Base-by-base conservation (phyloP, 2,329 filamentous ascomycete genomes). In the Myriangium duriaei region DNA sequence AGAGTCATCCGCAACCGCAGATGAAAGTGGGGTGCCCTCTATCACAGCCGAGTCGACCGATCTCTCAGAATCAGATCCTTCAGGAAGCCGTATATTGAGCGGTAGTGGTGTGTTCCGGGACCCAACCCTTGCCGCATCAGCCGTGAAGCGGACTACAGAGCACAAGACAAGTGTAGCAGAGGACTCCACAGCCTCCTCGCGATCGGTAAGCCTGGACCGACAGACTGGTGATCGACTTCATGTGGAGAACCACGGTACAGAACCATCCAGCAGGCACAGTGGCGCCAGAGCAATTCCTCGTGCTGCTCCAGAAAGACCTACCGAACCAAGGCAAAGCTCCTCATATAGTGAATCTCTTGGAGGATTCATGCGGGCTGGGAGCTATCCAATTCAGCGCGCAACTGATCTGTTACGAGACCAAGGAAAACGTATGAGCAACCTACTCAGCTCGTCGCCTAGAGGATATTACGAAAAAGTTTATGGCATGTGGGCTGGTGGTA, bases 391-490 rank as follows among this genome's bases (percentile, higher is more conserved):
- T 3, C 84, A 92, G 57, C 76, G 83, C 43, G 88, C 86, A 53
- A 85, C 86, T 6, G 36, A 39, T 15, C 29, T 39, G 17, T 65
- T 95, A 36, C 83, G 81, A 52, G 79, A 71, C 40, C 76, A 81
- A 14, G 80, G 85, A 14, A 81, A 82, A 48, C 76, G 76, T 21
- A 83, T 96, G 76, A 84, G 83, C 43, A 83, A 69, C 17, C 63
- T 93, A 6, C 28, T 45, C 10, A 45, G 51, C 5, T 55, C 54
- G 4, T 54, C 95, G 56, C 92, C 88, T 0, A 93, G 94, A 78
- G 86, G 85, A 2, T 96, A 96, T 54, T 80, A 94, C 19, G 87
- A 92, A 53, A 96, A 95, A 58, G 87, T 96, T 0, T 93, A 88
- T 0, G 88, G 86, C 26, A 96, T 96, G 82, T 91, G 91, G 76